Evolutionary conservation across 2,329 filamentous ascomycete genomes (phyloP).

Genomic region (Ophiostoma quercus): DNA sequence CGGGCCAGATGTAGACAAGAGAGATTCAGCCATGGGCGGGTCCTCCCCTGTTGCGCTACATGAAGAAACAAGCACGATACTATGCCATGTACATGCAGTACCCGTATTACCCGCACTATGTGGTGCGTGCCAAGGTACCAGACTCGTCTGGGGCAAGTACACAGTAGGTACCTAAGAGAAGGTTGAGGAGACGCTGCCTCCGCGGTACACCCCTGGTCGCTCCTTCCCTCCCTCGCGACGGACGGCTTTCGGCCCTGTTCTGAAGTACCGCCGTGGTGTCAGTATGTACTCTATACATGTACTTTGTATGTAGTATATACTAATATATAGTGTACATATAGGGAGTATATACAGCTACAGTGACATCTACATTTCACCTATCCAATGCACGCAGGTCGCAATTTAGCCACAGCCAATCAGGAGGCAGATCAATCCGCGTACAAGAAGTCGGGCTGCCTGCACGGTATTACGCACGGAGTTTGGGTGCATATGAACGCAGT

Average conservation of each 20-base stretch:
- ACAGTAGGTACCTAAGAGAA: neutral
- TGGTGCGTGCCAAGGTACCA: neutral
- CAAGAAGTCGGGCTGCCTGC: neutral
- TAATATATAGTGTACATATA: neutral
- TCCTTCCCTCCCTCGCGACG: conserved; percentile 21
- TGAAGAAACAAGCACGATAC: neutral
- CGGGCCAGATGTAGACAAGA: conserved; percentile 23
- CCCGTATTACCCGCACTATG: neutral
- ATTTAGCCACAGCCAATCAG: conserved; percentile 36
- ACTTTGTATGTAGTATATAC: neutral
- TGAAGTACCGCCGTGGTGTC: conserved; percentile 24
- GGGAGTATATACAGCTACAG: neutral
- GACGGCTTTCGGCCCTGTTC: conserved; percentile 28
- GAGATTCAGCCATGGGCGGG: conserved; percentile 27
- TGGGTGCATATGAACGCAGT: neutral
- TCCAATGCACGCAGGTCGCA: conserved; percentile 29
- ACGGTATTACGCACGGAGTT: conserved; percentile 5
- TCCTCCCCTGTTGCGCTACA: conserved; percentile 15
- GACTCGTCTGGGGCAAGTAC: neutral
- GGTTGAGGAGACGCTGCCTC: conserved; percentile 15
- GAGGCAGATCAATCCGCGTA: neutral
- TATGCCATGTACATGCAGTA: neutral
- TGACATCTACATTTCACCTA: neutral
- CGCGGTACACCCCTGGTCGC: conserved; percentile 18
- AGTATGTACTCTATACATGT: conserved; percentile 7